Conservation (phyloP, 768 basidiomycete species). For the Guyanaporus albipodus region DNA sequence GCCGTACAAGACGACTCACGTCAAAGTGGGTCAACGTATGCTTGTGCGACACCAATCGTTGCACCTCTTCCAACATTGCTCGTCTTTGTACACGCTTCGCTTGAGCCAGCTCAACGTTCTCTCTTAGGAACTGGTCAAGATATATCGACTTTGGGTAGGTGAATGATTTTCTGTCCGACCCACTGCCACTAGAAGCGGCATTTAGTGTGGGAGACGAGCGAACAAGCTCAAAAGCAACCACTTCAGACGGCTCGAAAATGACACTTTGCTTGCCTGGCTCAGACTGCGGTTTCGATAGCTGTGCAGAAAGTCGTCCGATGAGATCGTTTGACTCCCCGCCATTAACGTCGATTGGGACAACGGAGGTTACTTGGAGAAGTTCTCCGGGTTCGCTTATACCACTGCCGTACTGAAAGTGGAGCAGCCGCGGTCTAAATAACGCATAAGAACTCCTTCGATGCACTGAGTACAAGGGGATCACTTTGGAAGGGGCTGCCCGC, state of each 20-base stretch:
- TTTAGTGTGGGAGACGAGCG: conserved; percentile 23
- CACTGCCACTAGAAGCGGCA: conserved; percentile 11
- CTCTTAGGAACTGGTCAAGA: conserved; percentile 66
- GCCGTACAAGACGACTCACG: conserved; percentile 37
- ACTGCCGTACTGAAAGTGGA: conserved; percentile 55
- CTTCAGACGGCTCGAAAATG: conserved; percentile 59
- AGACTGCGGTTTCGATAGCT: conserved; percentile 27
- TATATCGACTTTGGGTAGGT: conserved; percentile 62
- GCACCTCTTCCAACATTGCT: conserved; percentile 46
- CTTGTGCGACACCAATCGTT: conserved; percentile 43
- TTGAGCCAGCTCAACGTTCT: conserved; percentile 46
- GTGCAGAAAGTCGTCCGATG: conserved; percentile 45
- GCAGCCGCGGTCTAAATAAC: conserved; percentile 36
- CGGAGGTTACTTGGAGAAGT: conserved; percentile 35
- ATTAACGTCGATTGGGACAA: conserved; percentile 52
- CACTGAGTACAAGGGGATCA: conserved; percentile 5
- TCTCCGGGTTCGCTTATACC: conserved; percentile 35
- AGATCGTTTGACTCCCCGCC: conserved; percentile 49
- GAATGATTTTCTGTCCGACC: conserved; percentile 37
- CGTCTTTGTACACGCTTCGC: conserved; percentile 33
- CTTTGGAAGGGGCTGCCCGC: conserved; percentile 33
- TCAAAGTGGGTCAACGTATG: conserved; percentile 49
- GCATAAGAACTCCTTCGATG: conserved; percentile 4
- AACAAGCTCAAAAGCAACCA: conserved; percentile 54
- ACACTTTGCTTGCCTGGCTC: conserved; percentile 44